Evolutionary conservation across 2,329 filamentous ascomycete genomes (phyloP).

Genomic region (Cladophialophora bantiana): DNA sequence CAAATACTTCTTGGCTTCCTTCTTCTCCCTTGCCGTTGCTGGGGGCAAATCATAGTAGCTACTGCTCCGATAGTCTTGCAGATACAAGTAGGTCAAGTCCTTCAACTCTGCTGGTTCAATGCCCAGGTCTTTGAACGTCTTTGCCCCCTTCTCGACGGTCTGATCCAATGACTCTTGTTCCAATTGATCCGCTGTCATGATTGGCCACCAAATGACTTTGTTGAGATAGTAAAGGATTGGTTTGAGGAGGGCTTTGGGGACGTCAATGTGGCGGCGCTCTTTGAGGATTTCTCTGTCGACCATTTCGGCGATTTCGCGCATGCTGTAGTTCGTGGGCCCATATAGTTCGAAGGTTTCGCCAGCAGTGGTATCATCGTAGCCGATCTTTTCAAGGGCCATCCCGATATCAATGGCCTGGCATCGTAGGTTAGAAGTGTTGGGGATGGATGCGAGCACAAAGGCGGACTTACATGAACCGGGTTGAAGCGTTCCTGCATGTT

Average conservation of each 20-base stretch:
- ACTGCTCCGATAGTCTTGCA: slow-evolving; percentile 89
- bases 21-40: slow-evolving; percentile 91
- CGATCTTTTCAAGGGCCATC: slow-evolving; percentile 84
- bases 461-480: slow-evolving; percentile 82
- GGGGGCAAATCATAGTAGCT: slow-evolving; percentile 93
- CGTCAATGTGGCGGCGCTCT: slow-evolving; percentile 85
- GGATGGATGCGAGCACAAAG: neutral
- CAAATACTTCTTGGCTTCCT: slow-evolving; percentile 94
- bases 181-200: slow-evolving; percentile 78
- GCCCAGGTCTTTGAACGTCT: slow-evolving; percentile 92
- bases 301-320: slow-evolving; percentile 81
- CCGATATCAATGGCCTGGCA: slow-evolving; percentile 86
- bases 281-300: slow-evolving; percentile 94
- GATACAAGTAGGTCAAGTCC: slow-evolving; percentile 89
- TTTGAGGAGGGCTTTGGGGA: slow-evolving; percentile 82
- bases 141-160: slow-evolving; percentile 84
- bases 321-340: slow-evolving; percentile 90
- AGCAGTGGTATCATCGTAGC: slow-evolving; percentile 87
- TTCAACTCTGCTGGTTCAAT: slow-evolving; percentile 88
- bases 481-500: slow-evolving; percentile 89
- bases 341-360: slow-evolving; percentile 93
- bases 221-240: slow-evolving; percentile 77
- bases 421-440: neutral
- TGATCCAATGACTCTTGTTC: slow-evolving; percentile 95
- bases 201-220: slow-evolving; percentile 86